These are phyloP conservation scores for Pelargonium cotyledonis DNA, from an alignment of 441 rosid genomes.

Conservation along the genomic window DNA sequence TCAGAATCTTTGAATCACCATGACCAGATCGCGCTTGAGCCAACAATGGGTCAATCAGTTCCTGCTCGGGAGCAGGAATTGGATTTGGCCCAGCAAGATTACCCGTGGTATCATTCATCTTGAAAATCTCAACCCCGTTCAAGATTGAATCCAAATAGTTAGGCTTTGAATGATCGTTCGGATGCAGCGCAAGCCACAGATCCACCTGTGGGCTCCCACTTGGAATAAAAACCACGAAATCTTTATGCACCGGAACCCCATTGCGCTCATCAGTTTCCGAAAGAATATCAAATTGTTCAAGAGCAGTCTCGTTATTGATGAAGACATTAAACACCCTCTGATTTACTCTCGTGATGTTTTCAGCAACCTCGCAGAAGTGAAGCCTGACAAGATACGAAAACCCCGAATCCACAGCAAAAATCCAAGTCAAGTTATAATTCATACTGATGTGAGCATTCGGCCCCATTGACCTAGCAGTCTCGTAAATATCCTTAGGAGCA, in stretches of 20 bases:
- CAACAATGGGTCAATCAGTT: slow-evolving; percentile 38
- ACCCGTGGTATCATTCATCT: slow-evolving; percentile 37
- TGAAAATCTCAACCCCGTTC: slow-evolving; percentile 86
- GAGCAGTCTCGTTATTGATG: slow-evolving; percentile 68
- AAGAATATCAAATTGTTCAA: slow-evolving; percentile 41
- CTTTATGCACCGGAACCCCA: slow-evolving; percentile 42
- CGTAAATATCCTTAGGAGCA: slow-evolving; percentile 65
- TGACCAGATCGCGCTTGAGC: slow-evolving; percentile 26
- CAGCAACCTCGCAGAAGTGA: slow-evolving; percentile 74
- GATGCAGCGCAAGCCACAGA: slow-evolving; percentile 79
- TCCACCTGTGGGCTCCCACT: slow-evolving; percentile 50
- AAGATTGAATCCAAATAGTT: slow-evolving; percentile 58
- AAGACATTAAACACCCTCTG: slow-evolving; percentile 63
- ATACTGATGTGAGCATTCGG: slow-evolving; percentile 35
- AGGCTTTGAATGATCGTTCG: slow-evolving; percentile 33
- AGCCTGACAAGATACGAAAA: slow-evolving; percentile 79
- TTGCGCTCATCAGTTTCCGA: slow-evolving; percentile 32
- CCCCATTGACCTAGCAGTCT: slow-evolving; percentile 83
- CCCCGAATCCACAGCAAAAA: slow-evolving; percentile 70
- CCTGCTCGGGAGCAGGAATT: slow-evolving; percentile 50
- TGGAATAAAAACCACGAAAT: slow-evolving; percentile 51
- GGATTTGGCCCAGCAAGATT: slow-evolving; percentile 91
- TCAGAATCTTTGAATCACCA: slow-evolving; percentile 37
- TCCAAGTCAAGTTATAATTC: slow-evolving; percentile 75
- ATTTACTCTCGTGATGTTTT: slow-evolving; percentile 35